Evolutionary conservation across 306 rosid genomes (phyloP), one percentile per base, ranked within the genome.

Genomic region (Senna siamea): DNA sequence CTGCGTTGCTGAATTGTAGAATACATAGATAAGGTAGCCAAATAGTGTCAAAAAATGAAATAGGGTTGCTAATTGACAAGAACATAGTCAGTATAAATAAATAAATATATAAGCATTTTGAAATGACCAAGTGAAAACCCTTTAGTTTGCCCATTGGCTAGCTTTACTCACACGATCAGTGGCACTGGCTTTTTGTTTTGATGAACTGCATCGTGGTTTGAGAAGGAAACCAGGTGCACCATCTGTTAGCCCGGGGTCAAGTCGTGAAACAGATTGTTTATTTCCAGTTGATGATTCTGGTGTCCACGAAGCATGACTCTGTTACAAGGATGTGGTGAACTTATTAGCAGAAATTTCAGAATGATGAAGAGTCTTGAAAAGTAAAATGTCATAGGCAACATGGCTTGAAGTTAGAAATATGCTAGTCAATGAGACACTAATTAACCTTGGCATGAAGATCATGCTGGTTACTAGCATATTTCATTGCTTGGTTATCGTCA

Each of bases 91-190:
- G 19, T 58, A 32, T 34, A 0, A 14, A 7, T 66, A 70, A 59
- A 17, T 15, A 53, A 19, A 52, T 28, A 15, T 55, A 74, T 53
- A 66, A 34, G 48, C 75, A 56, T 67, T 67, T 77, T 10, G 60
- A 70, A 62, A 20, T 67, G 18, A 62, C 50, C 9, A 41, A 53
- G 60, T 47, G 14, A 46, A n/a, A n/a, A 53, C n/a, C 40, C 56
- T 69, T 19, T 23, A 47, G 40, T 23, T 15, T 37, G 63, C 14
- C 12, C 63, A 75, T 9, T 30, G 67, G 50, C 57, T 7, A 40
- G 55, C 72, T 87, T 77, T 19, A 75, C 98, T 88, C 82, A 89
- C 98, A 20, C 91, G 95, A 72, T 93, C 98, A 19, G 81, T 57
- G 52, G 13, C 9, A 38, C 22, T 43, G 9, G 79, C 17, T 87